phyloP scores from a whole-genome alignment of 768 basidiomycete genomes.

The Pleurotus eryngii region DNA sequence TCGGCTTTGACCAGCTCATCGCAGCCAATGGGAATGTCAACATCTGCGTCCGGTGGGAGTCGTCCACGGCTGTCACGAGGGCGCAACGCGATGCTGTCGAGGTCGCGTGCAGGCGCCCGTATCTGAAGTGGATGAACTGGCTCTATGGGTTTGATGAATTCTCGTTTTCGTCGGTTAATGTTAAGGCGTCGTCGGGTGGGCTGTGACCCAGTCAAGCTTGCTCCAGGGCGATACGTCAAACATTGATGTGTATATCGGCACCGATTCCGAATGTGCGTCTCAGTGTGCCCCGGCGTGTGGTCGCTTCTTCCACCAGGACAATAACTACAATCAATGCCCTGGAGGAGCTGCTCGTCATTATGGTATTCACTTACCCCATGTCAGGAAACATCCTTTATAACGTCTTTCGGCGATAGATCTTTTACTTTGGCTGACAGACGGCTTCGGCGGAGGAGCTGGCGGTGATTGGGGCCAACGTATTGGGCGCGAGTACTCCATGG shows the following conservation, averaged over 20 bases:
- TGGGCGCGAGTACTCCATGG: background rate
- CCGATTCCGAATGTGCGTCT: background rate
- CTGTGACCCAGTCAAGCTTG: background rate
- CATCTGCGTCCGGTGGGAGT: background rate
- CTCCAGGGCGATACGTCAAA: background rate
- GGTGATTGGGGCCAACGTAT: background rate
- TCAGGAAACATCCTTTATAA: no score
- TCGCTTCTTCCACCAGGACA: background rate
- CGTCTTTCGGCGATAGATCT: background rate
- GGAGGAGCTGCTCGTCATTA: background rate
- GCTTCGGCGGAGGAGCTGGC: background rate
- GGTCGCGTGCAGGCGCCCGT: background rate
- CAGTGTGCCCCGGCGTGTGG: background rate
- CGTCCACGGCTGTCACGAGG: background rate
- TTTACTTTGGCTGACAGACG: background rate
- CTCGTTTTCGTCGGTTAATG: background rate
- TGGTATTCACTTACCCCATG: background rate
- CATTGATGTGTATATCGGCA: background rate
- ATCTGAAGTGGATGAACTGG: background rate
- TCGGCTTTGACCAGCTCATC: background rate
- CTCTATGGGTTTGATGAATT: background rate
- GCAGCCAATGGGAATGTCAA: background rate
- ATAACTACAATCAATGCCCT: background rate
- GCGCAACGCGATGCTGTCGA: background rate
- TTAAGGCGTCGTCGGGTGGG: background rate